phyloP scores from a whole-genome alignment of 371 early-diverging fungal species.

The Mortierella sp. region DNA sequence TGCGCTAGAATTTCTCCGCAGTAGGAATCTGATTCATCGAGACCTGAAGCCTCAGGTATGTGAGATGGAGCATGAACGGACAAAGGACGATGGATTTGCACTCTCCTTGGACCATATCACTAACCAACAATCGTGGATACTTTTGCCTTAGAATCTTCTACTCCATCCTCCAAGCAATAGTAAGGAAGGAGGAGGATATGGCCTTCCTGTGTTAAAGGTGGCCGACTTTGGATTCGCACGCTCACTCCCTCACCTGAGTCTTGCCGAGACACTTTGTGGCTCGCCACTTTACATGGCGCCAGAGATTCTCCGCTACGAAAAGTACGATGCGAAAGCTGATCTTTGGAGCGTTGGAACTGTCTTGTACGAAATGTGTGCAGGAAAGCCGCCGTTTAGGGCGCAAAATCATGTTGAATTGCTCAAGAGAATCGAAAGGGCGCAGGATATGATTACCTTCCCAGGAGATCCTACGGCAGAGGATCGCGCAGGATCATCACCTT shows the following conservation, averaged over 20 bases:
- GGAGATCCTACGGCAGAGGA: conserved; percentile 63
- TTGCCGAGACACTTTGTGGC: conserved; percentile 96
- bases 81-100: too few species aligned
- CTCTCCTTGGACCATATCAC: too few species aligned
- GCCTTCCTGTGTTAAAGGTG: conserved; percentile 84
- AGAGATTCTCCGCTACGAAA: conserved; percentile 91
- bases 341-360: conserved; percentile 98
- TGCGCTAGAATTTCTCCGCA: conserved; percentile 89
- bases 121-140: not conserved
- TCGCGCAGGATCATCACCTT: conserved; percentile 31
- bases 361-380: conserved; percentile 91
- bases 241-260: conserved; percentile 77
- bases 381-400: conserved; percentile 93
- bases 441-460: conserved; percentile 87
- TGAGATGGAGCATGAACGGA: too few species aligned
- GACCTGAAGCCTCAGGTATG: conserved; percentile 96
- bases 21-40: conserved; percentile 91
- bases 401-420: conserved; percentile 92
- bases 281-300: conserved; percentile 98
- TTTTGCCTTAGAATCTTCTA: conserved; percentile 74
- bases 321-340: conserved; percentile 95
- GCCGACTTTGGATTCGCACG: conserved; percentile 98
- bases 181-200: conserved; percentile 53
- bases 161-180: conserved; percentile 64
- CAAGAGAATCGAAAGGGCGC: conserved; percentile 84